These are phyloP conservation scores for Leccinum angustisporum DNA, from an alignment of 1,284 basidiomycete species.

Conservation along the genomic window DNA sequence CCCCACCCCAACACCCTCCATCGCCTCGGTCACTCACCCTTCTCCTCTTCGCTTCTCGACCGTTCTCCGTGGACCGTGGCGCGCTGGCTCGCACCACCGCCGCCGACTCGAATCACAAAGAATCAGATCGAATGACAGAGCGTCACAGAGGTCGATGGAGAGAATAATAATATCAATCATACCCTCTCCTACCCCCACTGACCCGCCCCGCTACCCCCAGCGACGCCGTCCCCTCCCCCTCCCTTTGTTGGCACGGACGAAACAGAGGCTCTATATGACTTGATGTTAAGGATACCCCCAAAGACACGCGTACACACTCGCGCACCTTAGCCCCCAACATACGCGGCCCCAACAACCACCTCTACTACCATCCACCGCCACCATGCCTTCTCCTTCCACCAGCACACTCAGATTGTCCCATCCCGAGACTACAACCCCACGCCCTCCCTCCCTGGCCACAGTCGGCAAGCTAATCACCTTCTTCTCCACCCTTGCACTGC, in stretches of 20 bases:
- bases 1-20: slow-evolving; percentile 54
- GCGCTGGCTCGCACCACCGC: slow-evolving; percentile 27
- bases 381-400: background rate
- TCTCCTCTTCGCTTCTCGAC: slow-evolving; percentile 29
- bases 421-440: slow-evolving; percentile 13
- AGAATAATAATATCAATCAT: background rate
- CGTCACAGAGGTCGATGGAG: slow-evolving; percentile 8
- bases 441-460: slow-evolving; percentile 30
- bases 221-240: slow-evolving; percentile 28
- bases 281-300: slow-evolving; percentile 61
- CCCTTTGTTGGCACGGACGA: slow-evolving; percentile 11
- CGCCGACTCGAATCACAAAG: slow-evolving; percentile 13
- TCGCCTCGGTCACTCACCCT: slow-evolving; percentile 34
- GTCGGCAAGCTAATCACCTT: slow-evolving; percentile 51
- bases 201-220: slow-evolving; percentile 17
- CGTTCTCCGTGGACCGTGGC: slow-evolving; percentile 23
- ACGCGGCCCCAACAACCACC: slow-evolving; percentile 2
- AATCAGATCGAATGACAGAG: slow-evolving; percentile 10
- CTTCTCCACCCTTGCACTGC: slow-evolving; percentile 58
- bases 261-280: slow-evolving; percentile 43
- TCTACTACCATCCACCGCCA: slow-evolving; percentile 13
- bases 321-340: slow-evolving; percentile 40
- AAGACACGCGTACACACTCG: slow-evolving; percentile 63
- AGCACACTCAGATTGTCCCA: background rate
- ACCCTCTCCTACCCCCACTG: background rate